Base-by-base conservation (phyloP, 306 rosid species). In the Potentilla sterilis region DNA sequence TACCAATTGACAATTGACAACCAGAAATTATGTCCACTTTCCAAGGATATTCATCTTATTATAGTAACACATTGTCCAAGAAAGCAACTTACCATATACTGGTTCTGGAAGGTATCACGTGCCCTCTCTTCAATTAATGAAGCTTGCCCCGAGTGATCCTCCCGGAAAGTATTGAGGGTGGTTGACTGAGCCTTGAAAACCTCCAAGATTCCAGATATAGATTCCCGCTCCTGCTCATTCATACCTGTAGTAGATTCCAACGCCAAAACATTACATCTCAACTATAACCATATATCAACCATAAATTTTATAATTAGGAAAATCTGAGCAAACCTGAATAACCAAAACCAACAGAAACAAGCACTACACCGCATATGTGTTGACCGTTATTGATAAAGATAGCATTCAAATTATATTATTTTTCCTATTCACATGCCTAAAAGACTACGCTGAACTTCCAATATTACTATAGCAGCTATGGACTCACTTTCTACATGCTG, bases 111-210 rank as follows among this genome's bases (percentile, higher is more conserved):
- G 59, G 93, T 91, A 57, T 88, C 94, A 22, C 48, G 75, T 10
- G 94, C 81, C 74, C 32, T 87, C 38, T 83, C 83, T 81, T 91
- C 92, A 8, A 93, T 84, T n/a, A 80, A 81, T 38, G 84, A 81
- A 43, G 89, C 91, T 72, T 89, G 91, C 66, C 86, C 85, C 19
- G 86, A 69, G 64, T 93, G 98, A 69, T 84, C 85, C 71, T 84
- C 89, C 81, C 83, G 76, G 72, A 93, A 86, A 32, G 49, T 72
- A 79, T 91, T 89, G 9, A 93, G 81, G 48, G 88, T 84, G 35
- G 48, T 83, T 62, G 85, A 75, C 80, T 89, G 96, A 58, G 84
- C 79, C 76, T 82, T 85, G 52, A 82, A 85, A 38, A 79, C 44
- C 47, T 82, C 84, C 49, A 91, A 69, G 75, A 91, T 81, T 24